Evolutionary conservation across 2,329 filamentous ascomycete genomes (phyloP), one percentile per base, ranked within the genome.

Genomic region (Epichloe brachyelytri): DNA sequence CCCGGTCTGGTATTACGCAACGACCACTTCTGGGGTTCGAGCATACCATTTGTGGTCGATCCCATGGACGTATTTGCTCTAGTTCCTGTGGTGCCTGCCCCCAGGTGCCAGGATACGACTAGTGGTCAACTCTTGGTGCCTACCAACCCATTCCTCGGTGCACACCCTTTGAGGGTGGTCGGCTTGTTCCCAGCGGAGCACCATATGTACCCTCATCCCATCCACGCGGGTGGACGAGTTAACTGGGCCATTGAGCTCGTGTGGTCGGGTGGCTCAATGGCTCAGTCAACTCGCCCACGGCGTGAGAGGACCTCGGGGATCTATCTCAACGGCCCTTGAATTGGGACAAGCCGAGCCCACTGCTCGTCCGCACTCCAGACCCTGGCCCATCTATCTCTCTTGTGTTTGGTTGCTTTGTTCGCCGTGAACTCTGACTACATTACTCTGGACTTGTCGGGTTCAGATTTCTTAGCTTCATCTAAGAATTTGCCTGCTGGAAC

Each of bases 251-350:
- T 30, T 30, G 22, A 26, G 22, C 22, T 26, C 22, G 22, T 26
- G 22, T 26, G 22, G 22, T 26, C 22, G 22, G 22, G 22, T 26
- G 22, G 22, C 26, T 26, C 26, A 26, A 26, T 26, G 7, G 26
- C 26, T 8, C 26, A 26, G 7, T 26, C 1, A 26, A 26, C 26
- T 26, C 8, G 26, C 26, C 26, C 26, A 26, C 26, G 2, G 26
- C 26, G 5, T 22, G 26, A 8, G 26, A 30, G 53, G 48, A 55
- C 50, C 46, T 46, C 48, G 52, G 41, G 43, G 14, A 12, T 39
- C 7, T 52, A 56, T 55, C 53, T 55, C 46, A 57, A 53, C 51
- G 52, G 50, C 46, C 46, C 45, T 51, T 46, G 49, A 48, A 46
- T 36, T 36, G 14, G 46, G 43, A n/a, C 36, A 33, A 33, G 41